Conservation (phyloP, 2,329 filamentous ascomycete species). For the Claviceps humidiphila region DNA sequence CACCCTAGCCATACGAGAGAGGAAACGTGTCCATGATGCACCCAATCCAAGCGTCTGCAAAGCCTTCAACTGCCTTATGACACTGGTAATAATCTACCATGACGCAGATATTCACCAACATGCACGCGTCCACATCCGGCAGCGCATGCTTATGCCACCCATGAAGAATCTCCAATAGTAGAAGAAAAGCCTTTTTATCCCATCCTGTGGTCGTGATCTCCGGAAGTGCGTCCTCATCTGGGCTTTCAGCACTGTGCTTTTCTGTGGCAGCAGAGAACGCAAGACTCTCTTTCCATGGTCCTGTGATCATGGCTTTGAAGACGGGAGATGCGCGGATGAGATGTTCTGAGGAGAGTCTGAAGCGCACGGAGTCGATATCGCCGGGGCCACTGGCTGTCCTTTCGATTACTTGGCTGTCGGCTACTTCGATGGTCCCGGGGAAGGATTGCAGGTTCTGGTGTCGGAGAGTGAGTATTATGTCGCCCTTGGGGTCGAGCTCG, state of each 20-base stretch:
- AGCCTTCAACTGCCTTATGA: slow-evolving; percentile 27
- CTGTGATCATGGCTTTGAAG: slow-evolving; percentile 7
- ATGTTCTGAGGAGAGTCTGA: slow-evolving; percentile 20
- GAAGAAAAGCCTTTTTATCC: background rate
- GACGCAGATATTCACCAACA: slow-evolving; percentile 27
- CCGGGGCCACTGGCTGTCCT: background rate
- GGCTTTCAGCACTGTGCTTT: no score
- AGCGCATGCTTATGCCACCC: background rate
- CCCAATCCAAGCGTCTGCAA: slow-evolving; percentile 5
- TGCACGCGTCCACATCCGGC: slow-evolving; percentile 21
- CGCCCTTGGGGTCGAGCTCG: background rate
- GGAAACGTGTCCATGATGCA: background rate
- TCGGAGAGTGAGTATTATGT: background rate
- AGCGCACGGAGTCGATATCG: background rate
- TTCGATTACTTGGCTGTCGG: no score
- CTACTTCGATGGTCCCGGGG: background rate
- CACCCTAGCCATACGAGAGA: background rate
- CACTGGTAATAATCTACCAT: slow-evolving; percentile 30
- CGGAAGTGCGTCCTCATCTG: no score
- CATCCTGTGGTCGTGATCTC: background rate
- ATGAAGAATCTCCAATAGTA: slow-evolving; percentile 1
- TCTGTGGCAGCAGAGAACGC: background rate
- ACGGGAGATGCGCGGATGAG: slow-evolving; percentile 19
- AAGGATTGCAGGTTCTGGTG: background rate
- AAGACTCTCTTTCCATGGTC: slow-evolving; percentile 8